Conservation (phyloP, 805 yeast genomes). For the Cyberlindnera euphorbiae region DNA sequence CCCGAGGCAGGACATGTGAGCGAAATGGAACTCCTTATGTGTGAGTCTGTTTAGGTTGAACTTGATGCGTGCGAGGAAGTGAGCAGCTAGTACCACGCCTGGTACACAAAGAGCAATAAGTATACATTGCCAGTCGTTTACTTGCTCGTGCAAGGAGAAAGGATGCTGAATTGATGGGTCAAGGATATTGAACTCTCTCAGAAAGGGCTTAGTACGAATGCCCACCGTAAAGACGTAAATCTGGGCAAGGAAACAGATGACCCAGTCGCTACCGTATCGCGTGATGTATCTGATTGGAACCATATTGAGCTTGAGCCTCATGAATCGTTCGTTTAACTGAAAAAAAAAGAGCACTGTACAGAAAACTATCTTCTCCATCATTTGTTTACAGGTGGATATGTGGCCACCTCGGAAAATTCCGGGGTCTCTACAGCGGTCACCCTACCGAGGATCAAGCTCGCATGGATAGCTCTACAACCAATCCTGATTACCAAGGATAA, state of each 20-base stretch:
- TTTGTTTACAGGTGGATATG: no score
- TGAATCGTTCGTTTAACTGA: no score
- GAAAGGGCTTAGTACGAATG: conserved; percentile 23
- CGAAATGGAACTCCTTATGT: conserved; percentile 10
- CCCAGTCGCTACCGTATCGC: conserved; percentile 11
- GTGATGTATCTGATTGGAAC: conserved; percentile 1
- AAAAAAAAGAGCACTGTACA: no score
- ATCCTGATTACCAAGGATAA: no score
- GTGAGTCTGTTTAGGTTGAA: conserved; percentile 4
- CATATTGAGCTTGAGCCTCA: not conserved
- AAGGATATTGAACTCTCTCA: conserved; percentile 27
- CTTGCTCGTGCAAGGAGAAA: conserved; percentile 15
- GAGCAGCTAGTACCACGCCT: not conserved
- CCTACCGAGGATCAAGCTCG: no score
- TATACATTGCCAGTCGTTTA: conserved; percentile 8
- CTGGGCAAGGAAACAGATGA: conserved; percentile 5
- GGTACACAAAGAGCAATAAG: conserved; percentile 5
- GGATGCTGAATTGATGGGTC: conserved; percentile 31
- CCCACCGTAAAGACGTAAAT: conserved; percentile 10
- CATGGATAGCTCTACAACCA: no score
- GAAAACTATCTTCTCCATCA: no score
- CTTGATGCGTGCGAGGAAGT: conserved; percentile 3
- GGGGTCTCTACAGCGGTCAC: no score
- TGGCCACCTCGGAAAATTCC: no score
- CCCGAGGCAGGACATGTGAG: conserved; percentile 14